Base-by-base conservation (phyloP, 208 protist species). In the Trypanosomatidae sp. region DNA sequence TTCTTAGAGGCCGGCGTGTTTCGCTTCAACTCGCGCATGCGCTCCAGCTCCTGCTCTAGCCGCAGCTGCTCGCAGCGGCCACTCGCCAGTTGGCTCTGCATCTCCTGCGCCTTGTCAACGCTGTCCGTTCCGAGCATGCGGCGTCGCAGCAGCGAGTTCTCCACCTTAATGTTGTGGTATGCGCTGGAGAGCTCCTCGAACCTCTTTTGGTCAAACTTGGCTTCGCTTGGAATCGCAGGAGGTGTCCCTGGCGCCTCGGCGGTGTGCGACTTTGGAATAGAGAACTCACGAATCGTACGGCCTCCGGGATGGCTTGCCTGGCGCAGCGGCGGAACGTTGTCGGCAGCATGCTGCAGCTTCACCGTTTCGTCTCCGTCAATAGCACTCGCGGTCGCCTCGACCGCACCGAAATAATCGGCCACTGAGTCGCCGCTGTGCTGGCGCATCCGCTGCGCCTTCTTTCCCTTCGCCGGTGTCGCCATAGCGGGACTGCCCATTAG, bases 131-230 rank as follows among this genome's bases (percentile, higher is more conserved):
- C 84, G 53, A 93, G 74, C 68, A 97, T 69, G 52, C 89, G 87
- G 36, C 89, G 90, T 8, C 92, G 92, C 65, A 95, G 76, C 52
- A 92, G 75, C 43, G 92, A 93, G 56, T 90, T 84, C 71, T 97
- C 90, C 15, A 97, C 90, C 71, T 95, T 95, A 65, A 82, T 81
- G 71, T 91, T 91, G 86, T 95, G 90, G 72, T 94, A 97, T 39
- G 87, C 90, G 69, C 84, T 91, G 28, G 84, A 82, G 28, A 93
- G 74, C 58, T 82, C 74, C 58, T 95, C 89, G 56, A 91, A 92
- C 52, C 71, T 73, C 43, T 82, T 71, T 46, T 83, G 79, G 73
- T 87, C 83, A 70, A 87, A 92, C 6, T 4, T 49, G 10, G 36
- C 47, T 13, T 58, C 71, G 46, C 28, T 30, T 36, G 46, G 44